phyloP scores from a whole-genome alignment of 2,329 filamentous ascomycete species.

The Alternaria sp. region DNA sequence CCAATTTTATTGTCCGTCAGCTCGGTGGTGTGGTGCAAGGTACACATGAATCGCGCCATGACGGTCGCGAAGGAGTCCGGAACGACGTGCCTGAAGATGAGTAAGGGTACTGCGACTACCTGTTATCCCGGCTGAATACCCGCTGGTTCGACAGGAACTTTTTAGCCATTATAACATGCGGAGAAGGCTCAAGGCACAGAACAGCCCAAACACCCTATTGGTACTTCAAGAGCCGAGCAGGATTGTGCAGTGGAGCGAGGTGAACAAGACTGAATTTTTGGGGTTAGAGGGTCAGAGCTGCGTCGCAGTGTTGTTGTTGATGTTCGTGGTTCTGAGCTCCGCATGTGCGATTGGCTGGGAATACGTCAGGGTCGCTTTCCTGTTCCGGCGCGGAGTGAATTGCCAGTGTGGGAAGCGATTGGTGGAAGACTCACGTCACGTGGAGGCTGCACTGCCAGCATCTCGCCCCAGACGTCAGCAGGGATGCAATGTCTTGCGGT shows the following conservation, averaged over 20 bases:
- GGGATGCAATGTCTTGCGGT: conserved; percentile 16
- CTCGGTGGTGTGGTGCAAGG: conserved; percentile 26
- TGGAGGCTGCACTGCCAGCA: conserved; percentile 23
- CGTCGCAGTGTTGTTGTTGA: conserved; percentile 14
- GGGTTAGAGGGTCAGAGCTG: conserved; percentile 32
- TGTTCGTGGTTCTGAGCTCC: conserved; percentile 13
- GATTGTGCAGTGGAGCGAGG: conserved; percentile 23
- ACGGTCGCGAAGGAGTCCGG: conserved; percentile 30
- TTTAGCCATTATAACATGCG: conserved; percentile 19
- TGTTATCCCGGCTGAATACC: conserved; percentile 26
- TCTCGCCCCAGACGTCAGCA: conserved; percentile 23
- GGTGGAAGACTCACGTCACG: conserved; percentile 27
- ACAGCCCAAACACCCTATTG: conserved; percentile 17
- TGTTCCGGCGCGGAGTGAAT: conserved; percentile 31
- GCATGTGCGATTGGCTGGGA: conserved; percentile 15
- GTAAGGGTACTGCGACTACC: conserved; percentile 19
- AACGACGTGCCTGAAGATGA: conserved; percentile 42
- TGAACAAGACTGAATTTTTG: conserved; percentile 28
- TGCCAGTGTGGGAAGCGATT: conserved; percentile 16
- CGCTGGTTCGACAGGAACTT: conserved; percentile 35
- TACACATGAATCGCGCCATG: conserved; percentile 12
- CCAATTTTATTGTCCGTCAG: conserved; percentile 35
- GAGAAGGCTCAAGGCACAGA: conserved; percentile 16
- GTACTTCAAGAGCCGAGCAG: conserved; percentile 25
- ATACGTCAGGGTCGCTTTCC: conserved; percentile 14